Conservation (phyloP, 2,329 filamentous ascomycete species). For the Xylaria digitata region DNA sequence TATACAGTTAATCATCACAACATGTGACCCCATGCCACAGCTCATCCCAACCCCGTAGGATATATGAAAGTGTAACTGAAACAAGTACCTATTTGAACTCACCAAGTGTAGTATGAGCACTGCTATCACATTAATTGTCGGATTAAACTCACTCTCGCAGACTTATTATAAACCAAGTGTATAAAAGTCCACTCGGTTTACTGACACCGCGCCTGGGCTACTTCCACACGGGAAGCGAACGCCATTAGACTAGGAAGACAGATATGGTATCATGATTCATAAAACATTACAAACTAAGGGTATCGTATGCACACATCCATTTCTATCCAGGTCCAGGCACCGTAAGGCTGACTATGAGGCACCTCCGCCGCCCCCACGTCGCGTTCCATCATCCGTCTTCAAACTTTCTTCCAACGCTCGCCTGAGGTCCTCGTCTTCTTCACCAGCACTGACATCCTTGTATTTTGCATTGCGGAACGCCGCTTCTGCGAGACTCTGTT, state of each 20-base stretch:
- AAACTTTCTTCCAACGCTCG: slow-evolving; percentile 48
- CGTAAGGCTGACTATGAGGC: slow-evolving; percentile 37
- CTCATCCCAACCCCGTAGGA: not conserved
- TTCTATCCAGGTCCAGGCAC: not conserved
- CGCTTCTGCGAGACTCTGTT: slow-evolving; percentile 78
- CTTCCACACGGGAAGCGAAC: not conserved
- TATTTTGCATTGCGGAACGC: slow-evolving; percentile 59
- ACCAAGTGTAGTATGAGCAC: not conserved
- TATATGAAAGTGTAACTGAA: not conserved
- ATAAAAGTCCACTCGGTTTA: not conserved
- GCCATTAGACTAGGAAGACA: not conserved
- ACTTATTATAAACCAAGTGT: not conserved
- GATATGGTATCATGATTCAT: slow-evolving; percentile 29
- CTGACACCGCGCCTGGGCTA: not conserved
- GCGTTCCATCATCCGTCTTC: slow-evolving; percentile 33
- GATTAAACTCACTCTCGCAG: not conserved
- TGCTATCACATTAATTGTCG: not conserved
- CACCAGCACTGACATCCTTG: slow-evolving; percentile 41
- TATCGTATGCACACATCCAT: slow-evolving; percentile 24
- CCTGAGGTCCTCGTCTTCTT: slow-evolving; percentile 45
- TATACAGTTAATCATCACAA: too few relatives aligned
- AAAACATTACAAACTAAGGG: slow-evolving; percentile 32
- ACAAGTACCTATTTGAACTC: not conserved
- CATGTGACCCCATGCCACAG: not conserved
- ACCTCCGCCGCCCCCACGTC: slow-evolving; percentile 41